A percentile compares a stretch with the other conserved stretches of the same genome.
Conservation (phyloP, 2,329 filamentous ascomycete genomes). For the Coniella lustricola region DNA sequence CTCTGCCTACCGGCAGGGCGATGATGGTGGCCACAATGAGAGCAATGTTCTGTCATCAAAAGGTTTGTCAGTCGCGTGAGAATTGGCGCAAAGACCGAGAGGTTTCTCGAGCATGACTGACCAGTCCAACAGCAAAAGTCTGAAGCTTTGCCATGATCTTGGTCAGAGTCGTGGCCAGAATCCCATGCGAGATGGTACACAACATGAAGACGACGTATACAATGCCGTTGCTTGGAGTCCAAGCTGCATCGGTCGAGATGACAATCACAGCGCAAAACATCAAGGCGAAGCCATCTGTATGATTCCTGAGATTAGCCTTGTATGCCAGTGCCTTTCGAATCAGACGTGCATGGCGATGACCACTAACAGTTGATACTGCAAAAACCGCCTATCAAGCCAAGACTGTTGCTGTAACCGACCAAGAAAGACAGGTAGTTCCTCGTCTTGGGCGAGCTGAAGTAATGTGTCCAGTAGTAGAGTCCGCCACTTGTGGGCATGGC, state of each 20-base stretch:
- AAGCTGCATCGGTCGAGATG: conserved; percentile 48
- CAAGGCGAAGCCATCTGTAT: conserved; percentile 36
- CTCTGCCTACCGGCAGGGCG: conserved; percentile 46
- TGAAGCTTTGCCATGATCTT: conserved; percentile 54
- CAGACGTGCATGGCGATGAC: not conserved
- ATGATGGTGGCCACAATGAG: conserved; percentile 51
- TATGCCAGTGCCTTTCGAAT: no score
- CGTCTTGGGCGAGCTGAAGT: conserved; percentile 46
- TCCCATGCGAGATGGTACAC: conserved; percentile 45
- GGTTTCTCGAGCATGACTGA: no score
- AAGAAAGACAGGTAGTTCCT: conserved; percentile 53
- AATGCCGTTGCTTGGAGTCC: conserved; percentile 46
- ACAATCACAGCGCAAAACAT: conserved; percentile 55
- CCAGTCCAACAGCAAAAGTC: conserved; percentile 44
- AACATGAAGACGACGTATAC: conserved; percentile 52
- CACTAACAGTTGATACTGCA: conserved; percentile 49
- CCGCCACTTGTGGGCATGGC: conserved; percentile 54
- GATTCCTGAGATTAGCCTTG: not conserved
- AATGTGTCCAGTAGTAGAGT: conserved; percentile 36
- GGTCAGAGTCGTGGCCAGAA: conserved; percentile 44
- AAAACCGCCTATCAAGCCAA: conserved; percentile 53
- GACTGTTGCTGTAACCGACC: conserved; percentile 54
- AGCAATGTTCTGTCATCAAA: conserved; percentile 35
- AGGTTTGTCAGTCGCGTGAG: not conserved
- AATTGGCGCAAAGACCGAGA: no score